A percentile compares a stretch with the other conserved stretches of the same genome.
phyloP scores from a whole-genome alignment of 306 rosid species.

The Corylus heterophylla region DNA sequence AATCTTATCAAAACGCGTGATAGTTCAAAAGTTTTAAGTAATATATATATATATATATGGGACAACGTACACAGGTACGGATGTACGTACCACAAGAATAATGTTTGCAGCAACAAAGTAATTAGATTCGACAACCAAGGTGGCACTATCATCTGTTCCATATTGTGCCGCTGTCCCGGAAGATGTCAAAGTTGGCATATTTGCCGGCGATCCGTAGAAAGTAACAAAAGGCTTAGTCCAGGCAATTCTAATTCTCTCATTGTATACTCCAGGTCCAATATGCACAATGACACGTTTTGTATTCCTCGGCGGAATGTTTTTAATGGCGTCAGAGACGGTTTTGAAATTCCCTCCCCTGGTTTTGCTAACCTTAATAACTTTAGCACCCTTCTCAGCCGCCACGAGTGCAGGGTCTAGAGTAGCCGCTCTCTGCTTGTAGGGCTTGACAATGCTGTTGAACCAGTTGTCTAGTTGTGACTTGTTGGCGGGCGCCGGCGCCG shows the following conservation, averaged over 20 bases:
- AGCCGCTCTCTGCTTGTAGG: not conserved
- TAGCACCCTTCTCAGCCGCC: slow-evolving; percentile 37
- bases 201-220: slow-evolving; percentile 31
- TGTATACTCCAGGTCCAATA: slow-evolving; percentile 55
- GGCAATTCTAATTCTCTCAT: slow-evolving; percentile 52
- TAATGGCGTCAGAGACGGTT: slow-evolving; percentile 47
- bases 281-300: slow-evolving; percentile 47
- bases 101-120: slow-evolving; percentile 50
- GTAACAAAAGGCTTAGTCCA: slow-evolving; percentile 49
- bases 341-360: slow-evolving; percentile 54
- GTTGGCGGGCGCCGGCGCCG: slow-evolving; percentile 10
- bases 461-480: slow-evolving; percentile 31
- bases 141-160: slow-evolving; percentile 68
- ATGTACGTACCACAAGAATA: slow-evolving; percentile 26
- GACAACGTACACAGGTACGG: not conserved
- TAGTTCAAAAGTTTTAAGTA: no score
- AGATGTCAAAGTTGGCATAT: slow-evolving; percentile 43
- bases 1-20: no score
- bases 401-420: slow-evolving; percentile 30
- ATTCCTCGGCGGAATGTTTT: slow-evolving; percentile 49
- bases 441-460: slow-evolving; percentile 37
- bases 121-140: slow-evolving; percentile 32
- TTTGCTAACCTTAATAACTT: slow-evolving; percentile 42
- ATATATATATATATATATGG: no score
- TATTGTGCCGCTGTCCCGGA: slow-evolving; percentile 38